Conservation (phyloP, 2,329 filamentous ascomycete species). For the Tolypocladium amazonense region DNA sequence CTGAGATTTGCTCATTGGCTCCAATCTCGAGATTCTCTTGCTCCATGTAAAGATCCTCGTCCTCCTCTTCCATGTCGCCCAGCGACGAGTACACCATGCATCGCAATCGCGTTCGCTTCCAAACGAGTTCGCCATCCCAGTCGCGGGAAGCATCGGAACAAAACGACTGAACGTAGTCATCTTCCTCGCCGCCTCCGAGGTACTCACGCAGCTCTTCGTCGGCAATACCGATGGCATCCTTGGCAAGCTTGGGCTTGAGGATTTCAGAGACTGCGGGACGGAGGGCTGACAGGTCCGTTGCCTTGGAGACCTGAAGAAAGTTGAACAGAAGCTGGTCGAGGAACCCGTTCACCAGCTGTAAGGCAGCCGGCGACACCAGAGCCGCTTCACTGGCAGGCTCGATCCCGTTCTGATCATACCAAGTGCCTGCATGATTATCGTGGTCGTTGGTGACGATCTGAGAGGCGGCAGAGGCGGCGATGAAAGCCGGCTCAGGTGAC, state of each 20-base stretch:
- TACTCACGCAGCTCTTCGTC: conserved; percentile 85
- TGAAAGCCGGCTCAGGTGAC: conserved; percentile 73
- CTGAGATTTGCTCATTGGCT: conserved; percentile 46
- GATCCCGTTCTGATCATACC: conserved; percentile 58
- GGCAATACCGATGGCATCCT: conserved; percentile 70
- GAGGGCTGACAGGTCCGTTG: conserved; percentile 64
- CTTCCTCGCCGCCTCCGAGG: conserved; percentile 67
- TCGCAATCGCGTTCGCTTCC: conserved; percentile 84
- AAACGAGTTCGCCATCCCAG: conserved; percentile 87
- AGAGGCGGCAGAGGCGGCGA: conserved; percentile 77
- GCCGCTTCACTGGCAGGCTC: conserved; percentile 58
- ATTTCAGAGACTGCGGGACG: conserved; percentile 78
- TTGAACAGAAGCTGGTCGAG: conserved; percentile 89
- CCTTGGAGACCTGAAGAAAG: conserved; percentile 70
- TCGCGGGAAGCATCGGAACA: conserved; percentile 39
- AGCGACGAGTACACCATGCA: conserved; percentile 98
- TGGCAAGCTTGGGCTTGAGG: conserved; percentile 79
- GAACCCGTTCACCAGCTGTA: conserved; percentile 79
- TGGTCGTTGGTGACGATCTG: conserved; percentile 87
- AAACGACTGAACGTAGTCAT: conserved; percentile 51
- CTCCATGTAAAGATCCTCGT: conserved; percentile 82
- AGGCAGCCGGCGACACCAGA: conserved; percentile 59
- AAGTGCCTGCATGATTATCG: conserved; percentile 59
- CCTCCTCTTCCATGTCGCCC: conserved; percentile 95
- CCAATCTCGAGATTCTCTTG: conserved; percentile 60